Evolutionary conservation across 106 monocot species (phyloP), one percentile per base, ranked within the genome.

Genomic region (Platanthera zijinensis): DNA sequence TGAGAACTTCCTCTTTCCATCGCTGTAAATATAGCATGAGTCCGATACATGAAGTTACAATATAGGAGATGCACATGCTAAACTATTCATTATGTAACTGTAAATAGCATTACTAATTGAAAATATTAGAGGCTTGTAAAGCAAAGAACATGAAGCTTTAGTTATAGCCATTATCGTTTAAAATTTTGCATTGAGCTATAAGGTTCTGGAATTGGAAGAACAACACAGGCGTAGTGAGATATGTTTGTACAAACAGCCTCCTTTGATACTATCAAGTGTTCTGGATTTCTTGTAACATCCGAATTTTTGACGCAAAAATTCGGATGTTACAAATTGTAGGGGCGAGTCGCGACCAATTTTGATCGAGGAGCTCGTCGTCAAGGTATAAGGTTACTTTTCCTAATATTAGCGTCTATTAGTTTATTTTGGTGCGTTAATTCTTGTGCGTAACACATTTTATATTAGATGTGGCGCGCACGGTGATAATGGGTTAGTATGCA

Each of bases 1-100:
- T 11, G 88, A 84, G n/a, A 91, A 81, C 79, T 94, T 96, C 80
- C 69, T 88, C 76, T 88, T 91, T 21, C 32, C 74, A 79, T 94
- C 89, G 64, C 96, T 96, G 80, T n/a, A 86, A 82, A 39, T 48
- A 67, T 56, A 22, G 64, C 8, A 68, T 69, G 7, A 71, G 70
- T 59, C 14, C n/a, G 32, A 22, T 12, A 19, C 51, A 69, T 70
- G 13, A 70, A 70, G 15, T 70, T 70, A 17, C 10, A 25, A 48
- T n/a, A 70, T 70, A 70, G 48, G 6, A 70, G 17, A 70, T 30
- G 70, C 48, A 70, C 0, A 70, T 69, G 69, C 12, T 45, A 39
- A 69, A 69, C 32, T 10, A 69, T 21, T 63, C 25, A 63, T 6
- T 66, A 66, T 66, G 8, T 66, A 30, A 66, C 9, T 19, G 32